Evolutionary conservation across 2,329 filamentous ascomycete genomes (phyloP), one percentile per base, ranked within the genome.

Genomic region (Epichloe uncinata): DNA sequence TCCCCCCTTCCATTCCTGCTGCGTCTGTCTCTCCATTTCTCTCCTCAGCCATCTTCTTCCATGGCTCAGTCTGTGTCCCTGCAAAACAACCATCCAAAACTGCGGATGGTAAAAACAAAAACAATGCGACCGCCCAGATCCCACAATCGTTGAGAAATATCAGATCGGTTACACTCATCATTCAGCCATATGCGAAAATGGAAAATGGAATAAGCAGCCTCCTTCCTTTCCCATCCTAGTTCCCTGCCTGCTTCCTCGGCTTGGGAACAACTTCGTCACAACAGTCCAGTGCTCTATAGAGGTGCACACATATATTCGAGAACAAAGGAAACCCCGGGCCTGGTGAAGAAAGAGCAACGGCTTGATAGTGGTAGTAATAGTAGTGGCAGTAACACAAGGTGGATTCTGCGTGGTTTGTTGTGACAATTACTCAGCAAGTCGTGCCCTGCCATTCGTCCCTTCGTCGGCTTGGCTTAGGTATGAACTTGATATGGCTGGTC

Each of bases 41-140:
- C 18, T 18, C 22, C 11, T 43, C 35, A 42, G 16, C 50, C 26
- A 36, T 40, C 40, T 42, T 15, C n/a, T 45, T 26, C 26, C 37
- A 34, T 47, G 42, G 41, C 37, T 22, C 35, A 34, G 41, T 40
- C 41, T 20, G 18, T 35, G 26, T 45, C 36, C 42, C 40, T 46
- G 42, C 34, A 51, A 51, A 50, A 50, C 50, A 47, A 26, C 46
- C 47, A 56, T 53, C 50, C 53, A 56, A 54, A 48, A 45, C 52
- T 15, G 42, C 26, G 26, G 9, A 30, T 47, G 16, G 33, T 12
- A 12, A 36, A 34, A 42, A 16, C 26, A 50, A 12, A 12, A 42
- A 44, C 15, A 49, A 36, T 30, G 34, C 38, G 7, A 30, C 38
- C 45, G 43, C 11, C 40, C 48, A 37, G 15, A 43, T 36, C 30